These are phyloP conservation scores for Fraxinus latifolia DNA, from an alignment of 305 asterid species.

Conservation along the genomic window DNA sequence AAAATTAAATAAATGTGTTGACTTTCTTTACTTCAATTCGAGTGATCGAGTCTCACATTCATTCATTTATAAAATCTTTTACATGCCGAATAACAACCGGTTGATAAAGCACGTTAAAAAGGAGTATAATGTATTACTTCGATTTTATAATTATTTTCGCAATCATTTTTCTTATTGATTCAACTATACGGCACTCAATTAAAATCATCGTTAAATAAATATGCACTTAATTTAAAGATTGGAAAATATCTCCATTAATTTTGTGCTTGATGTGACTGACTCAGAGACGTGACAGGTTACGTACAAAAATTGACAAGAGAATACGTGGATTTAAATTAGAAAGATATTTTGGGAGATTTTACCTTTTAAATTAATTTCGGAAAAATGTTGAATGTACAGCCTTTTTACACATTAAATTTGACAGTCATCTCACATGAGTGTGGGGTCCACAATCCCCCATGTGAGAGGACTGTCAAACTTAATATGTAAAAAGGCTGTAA, in stretches of 20 bases:
- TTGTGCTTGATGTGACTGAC: background rate
- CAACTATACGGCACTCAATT: background rate
- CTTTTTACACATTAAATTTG: no score
- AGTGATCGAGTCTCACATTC: background rate
- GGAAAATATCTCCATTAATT: background rate
- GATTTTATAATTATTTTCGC: no score
- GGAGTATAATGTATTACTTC: background rate
- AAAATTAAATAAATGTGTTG: background rate
- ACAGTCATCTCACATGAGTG: no score
- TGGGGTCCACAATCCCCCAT: no score
- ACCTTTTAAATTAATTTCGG: background rate
- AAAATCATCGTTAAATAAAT: background rate
- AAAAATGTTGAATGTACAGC: no score
- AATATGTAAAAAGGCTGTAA: no score
- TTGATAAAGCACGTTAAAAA: background rate
- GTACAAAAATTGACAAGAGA: background rate
- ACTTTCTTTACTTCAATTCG: background rate
- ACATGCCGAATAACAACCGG: background rate
- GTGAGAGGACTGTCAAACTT: no score
- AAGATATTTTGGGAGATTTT: background rate
- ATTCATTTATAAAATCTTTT: background rate
- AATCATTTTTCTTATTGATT: background rate
- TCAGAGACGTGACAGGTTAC: background rate
- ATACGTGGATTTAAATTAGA: background rate
- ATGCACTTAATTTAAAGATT: background rate